These are phyloP conservation scores for Acacia pycnantha DNA, from an alignment of 331 rosid genomes.

Conservation along the genomic window DNA sequence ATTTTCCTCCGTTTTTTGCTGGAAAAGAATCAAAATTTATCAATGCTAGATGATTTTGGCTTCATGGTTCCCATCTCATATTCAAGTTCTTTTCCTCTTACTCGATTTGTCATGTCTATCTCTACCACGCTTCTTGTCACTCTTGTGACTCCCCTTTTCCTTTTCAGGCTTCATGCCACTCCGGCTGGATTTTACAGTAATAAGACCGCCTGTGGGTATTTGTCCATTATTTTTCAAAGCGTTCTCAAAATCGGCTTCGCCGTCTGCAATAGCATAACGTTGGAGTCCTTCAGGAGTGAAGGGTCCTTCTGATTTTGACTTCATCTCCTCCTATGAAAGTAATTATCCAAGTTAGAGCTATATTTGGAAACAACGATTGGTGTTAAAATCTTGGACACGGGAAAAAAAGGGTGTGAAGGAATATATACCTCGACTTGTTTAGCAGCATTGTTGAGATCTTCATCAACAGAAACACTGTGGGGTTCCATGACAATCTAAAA, in stretches of 20 bases:
- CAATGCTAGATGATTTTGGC: background rate
- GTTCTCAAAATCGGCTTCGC: slow-evolving; percentile 48
- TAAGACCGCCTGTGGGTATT: slow-evolving; percentile 57
- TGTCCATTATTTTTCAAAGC: slow-evolving; percentile 59
- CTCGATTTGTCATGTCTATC: slow-evolving; percentile 49
- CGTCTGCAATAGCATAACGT: slow-evolving; percentile 63
- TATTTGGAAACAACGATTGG: background rate
- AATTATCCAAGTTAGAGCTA: slow-evolving; percentile 25
- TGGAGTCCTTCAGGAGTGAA: slow-evolving; percentile 57
- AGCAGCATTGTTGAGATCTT: slow-evolving; percentile 81
- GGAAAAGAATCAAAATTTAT: background rate
- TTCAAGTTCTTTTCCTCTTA: slow-evolving; percentile 54
- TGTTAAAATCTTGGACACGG: background rate
- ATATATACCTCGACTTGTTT: slow-evolving; percentile 74
- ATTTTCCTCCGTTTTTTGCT: background rate
- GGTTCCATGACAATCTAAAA: slow-evolving; percentile 77
- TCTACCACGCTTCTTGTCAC: slow-evolving; percentile 55
- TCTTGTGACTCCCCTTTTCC: slow-evolving; percentile 47
- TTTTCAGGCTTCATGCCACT: slow-evolving; percentile 38
- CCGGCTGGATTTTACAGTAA: slow-evolving; percentile 64
- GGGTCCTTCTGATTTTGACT: slow-evolving; percentile 44
- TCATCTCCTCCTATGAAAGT: slow-evolving; percentile 58
- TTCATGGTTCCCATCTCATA: background rate
- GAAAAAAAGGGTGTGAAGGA: slow-evolving; percentile 14
- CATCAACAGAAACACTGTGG: slow-evolving; percentile 71